Percentiles rank a stretch among this genome's conserved stretches.
These are phyloP conservation scores for Cordyceps javanica DNA, from an alignment of 2,329 filamentous ascomycete genomes.

Conservation along the genomic window DNA sequence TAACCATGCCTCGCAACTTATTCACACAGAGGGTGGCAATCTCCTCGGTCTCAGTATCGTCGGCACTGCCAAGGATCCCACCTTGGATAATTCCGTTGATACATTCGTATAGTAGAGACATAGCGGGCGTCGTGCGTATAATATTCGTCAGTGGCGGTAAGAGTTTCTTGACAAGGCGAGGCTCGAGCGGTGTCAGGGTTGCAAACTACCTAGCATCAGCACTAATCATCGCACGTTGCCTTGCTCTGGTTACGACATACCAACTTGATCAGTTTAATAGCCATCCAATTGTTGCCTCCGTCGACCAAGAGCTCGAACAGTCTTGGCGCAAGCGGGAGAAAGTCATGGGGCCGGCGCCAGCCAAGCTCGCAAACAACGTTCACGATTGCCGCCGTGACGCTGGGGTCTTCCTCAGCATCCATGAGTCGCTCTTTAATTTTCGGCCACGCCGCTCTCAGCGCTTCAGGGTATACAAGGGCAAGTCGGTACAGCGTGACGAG, in stretches of 20 bases:
- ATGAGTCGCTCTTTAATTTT: slow-evolving; percentile 93
- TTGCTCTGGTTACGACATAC: slow-evolving; percentile 36
- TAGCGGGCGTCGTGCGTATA: slow-evolving; percentile 89
- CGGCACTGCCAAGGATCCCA: slow-evolving; percentile 79
- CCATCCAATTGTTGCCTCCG: slow-evolving; percentile 98
- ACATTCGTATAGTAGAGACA: slow-evolving; percentile 98
- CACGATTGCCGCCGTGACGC: slow-evolving; percentile 90
- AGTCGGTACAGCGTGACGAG: slow-evolving; percentile 90
- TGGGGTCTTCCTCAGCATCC: slow-evolving; percentile 83
- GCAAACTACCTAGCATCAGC: slow-evolving; percentile 62
- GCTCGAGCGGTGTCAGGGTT: slow-evolving; percentile 85
- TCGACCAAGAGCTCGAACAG: slow-evolving; percentile 90
- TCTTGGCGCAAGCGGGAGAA: slow-evolving; percentile 82
- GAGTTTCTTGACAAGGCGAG: slow-evolving; percentile 83
- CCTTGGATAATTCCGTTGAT: slow-evolving; percentile 98
- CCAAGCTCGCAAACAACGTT: slow-evolving; percentile 96
- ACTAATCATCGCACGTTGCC: background rate
- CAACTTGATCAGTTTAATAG: slow-evolving; percentile 97
- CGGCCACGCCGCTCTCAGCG: slow-evolving; percentile 86
- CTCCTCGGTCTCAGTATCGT: slow-evolving; percentile 77
- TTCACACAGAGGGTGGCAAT: slow-evolving; percentile 87
- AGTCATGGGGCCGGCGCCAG: slow-evolving; percentile 89
- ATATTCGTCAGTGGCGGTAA: slow-evolving; percentile 86
- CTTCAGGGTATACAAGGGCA: slow-evolving; percentile 94
- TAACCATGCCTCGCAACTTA: slow-evolving; percentile 90